A percentile compares a stretch with the other conserved stretches of the same genome.
These are phyloP conservation scores for Pistacia integerrima DNA, from an alignment of 345 rosid species.

Conservation along the genomic window DNA sequence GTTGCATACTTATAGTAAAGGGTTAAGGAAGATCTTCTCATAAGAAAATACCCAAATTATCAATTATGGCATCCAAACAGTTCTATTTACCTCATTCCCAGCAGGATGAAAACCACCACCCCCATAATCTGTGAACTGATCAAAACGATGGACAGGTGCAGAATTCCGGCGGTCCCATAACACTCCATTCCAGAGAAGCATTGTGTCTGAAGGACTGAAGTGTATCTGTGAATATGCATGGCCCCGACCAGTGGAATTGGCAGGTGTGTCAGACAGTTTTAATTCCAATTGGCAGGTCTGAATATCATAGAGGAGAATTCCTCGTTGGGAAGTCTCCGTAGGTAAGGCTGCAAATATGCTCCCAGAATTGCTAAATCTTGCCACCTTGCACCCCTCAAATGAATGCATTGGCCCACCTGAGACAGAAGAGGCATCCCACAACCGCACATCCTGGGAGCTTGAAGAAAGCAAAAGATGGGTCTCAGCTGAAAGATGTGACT, in stretches of 20 bases:
- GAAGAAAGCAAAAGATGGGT: slow-evolving; percentile 83
- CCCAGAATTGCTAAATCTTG: slow-evolving; percentile 88
- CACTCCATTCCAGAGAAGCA: slow-evolving; percentile 93
- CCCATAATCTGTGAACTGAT: slow-evolving; percentile 92
- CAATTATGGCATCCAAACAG: background rate
- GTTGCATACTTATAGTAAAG: too few relatives aligned
- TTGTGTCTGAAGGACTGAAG: slow-evolving; percentile 79
- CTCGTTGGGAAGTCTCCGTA: slow-evolving; percentile 58
- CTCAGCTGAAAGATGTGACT: slow-evolving; percentile 62
- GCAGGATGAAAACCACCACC: slow-evolving; percentile 99
- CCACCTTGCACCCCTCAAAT: slow-evolving; percentile 84
- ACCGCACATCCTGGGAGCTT: slow-evolving; percentile 74
- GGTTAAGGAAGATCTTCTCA: background rate
- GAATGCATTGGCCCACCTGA: slow-evolving; percentile 73
- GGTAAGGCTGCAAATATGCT: slow-evolving; percentile 68
- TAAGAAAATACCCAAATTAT: background rate
- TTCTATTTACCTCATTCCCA: slow-evolving; percentile 81
- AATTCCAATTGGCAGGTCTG: slow-evolving; percentile 58
- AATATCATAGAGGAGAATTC: slow-evolving; percentile 84
- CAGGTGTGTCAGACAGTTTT: slow-evolving; percentile 58
- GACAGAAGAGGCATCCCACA: slow-evolving; percentile 85
- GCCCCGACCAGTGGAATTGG: slow-evolving; percentile 66
- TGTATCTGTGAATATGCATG: slow-evolving; percentile 77
- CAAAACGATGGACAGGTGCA: slow-evolving; percentile 66
- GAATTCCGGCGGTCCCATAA: slow-evolving; percentile 80